A percentile compares a stretch with the other conserved stretches of the same genome.
These are phyloP conservation scores for Mortierella alpina DNA, from an alignment of 192 early-diverging fungal species.

Conservation along the genomic window DNA sequence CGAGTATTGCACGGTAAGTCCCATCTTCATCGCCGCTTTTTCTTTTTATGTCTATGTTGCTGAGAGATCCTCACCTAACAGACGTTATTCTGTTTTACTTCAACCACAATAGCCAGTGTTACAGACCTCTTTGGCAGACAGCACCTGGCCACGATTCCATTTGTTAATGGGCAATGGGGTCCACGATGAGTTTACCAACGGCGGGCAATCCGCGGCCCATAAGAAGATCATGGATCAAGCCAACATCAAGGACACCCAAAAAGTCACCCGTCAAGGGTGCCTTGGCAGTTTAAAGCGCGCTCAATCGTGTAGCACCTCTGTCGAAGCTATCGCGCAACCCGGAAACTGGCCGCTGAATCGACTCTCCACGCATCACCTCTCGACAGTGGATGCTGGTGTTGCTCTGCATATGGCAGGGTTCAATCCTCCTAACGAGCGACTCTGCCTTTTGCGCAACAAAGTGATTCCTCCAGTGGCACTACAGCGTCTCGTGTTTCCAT, in stretches of 20 bases:
- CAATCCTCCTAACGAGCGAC: not conserved
- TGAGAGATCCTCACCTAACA: not conserved
- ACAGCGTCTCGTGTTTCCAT: conserved; percentile 13
- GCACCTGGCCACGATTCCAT: not conserved
- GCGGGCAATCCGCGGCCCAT: not conserved
- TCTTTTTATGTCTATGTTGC: no score
- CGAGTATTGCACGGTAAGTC: not conserved
- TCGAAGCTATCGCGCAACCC: not conserved
- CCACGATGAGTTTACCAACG: not conserved
- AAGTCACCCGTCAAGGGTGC: not conserved
- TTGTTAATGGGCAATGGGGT: not conserved
- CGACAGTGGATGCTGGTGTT: not conserved
- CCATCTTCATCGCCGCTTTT: not conserved
- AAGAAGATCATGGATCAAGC: not conserved
- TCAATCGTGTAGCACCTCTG: not conserved
- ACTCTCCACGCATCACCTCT: not conserved
- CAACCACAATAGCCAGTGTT: not conserved
- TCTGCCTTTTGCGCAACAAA: not conserved
- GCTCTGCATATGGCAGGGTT: conserved; percentile 8
- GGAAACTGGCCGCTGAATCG: not conserved
- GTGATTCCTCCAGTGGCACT: conserved; percentile 2
- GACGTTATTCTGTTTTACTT: no score
- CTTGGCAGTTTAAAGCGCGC: not conserved
- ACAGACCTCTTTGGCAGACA: not conserved
- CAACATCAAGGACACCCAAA: not conserved